Base-by-base conservation (phyloP, 2,329 filamentous ascomycete genomes). In the Fusarium solani-melongenae region DNA sequence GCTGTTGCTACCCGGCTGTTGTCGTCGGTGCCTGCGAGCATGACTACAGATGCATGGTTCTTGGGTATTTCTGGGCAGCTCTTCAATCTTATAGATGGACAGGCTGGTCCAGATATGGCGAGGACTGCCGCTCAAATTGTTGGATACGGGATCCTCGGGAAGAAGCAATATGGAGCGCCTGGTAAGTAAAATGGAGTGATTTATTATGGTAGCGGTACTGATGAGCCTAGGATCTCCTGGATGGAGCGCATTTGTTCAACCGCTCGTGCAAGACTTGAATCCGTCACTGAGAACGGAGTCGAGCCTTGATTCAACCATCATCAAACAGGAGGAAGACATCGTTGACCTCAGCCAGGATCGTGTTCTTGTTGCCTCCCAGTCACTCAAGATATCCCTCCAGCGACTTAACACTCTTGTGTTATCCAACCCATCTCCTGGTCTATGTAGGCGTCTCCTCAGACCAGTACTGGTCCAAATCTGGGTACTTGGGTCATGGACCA, bases 401-500 rank as follows among this genome's bases (percentile, higher is more conserved):
- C 86, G 91, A 17, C 79, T 94, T 1, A 85, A 84, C 38, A 84
- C 86, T 1, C 81, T 94, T 2, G 79, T 91, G 2, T 83, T 88
- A 22, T 92, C 91, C 0, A 92, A 92, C 76, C 91, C 91, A 0
- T 92, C 93, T 64, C 89, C 91, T 0, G 91, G 91, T 0, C 81
- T 94, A 11, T 88, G 90, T 51, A 90, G 87, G 71, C 85, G 92
- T 59, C 82, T 94, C 1, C 80, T 93, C 3, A 83, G 84, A 4
- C 89, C 89, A 1, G 77, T 93, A 3, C 74, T 92, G 4, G 80
- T 90, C 6, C 88, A 91, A 2, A 82, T 94, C 0, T 94, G 92
- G 92, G 84, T 87, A 2, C 78, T 94, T 17, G 83, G 88, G 1
- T 88, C 88, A 6, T 90, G 89, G 86, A 76, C 81, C 1, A 79